Percentiles rank a stretch among this genome's conserved stretches.
These are phyloP conservation scores for Talaromyces sp. DNA, from an alignment of 2,329 filamentous ascomycete species.

Conservation along the genomic window DNA sequence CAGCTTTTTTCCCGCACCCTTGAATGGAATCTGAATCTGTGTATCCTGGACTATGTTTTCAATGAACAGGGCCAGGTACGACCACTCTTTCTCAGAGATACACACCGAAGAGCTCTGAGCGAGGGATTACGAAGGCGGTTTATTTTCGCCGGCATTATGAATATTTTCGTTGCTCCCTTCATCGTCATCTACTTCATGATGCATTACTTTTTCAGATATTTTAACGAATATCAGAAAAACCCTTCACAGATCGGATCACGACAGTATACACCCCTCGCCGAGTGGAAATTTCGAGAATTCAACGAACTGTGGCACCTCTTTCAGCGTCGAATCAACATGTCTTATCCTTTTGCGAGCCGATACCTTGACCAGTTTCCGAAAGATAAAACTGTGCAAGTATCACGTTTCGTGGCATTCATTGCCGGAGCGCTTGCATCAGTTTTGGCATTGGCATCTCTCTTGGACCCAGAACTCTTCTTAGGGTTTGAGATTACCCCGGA, in stretches of 20 bases:
- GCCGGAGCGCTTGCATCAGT: slow-evolving; percentile 82
- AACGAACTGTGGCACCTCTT: slow-evolving; percentile 95
- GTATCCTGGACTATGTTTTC: slow-evolving; percentile 90
- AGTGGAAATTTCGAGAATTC: slow-evolving; percentile 98
- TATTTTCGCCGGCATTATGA: slow-evolving; percentile 76
- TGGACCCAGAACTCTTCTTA: slow-evolving; percentile 86
- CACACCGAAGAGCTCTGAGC: slow-evolving; percentile 72
- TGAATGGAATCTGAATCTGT: slow-evolving; percentile 86
- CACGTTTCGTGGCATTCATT: slow-evolving; percentile 80
- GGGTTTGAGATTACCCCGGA: slow-evolving; percentile 87
- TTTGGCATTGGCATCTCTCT: slow-evolving; percentile 73
- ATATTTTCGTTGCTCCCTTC: slow-evolving; percentile 79
- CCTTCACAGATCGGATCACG: slow-evolving; percentile 80
- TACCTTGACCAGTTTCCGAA: slow-evolving; percentile 97
- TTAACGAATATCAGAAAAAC: slow-evolving; percentile 95
- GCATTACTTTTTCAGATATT: slow-evolving; percentile 91
- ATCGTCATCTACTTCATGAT: slow-evolving; percentile 81
- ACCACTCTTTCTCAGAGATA: slow-evolving; percentile 77
- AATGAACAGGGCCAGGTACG: slow-evolving; percentile 83
- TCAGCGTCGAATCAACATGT: slow-evolving; percentile 84
- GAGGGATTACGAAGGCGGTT: slow-evolving; percentile 72
- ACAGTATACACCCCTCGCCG: slow-evolving; percentile 85
- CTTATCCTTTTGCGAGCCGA: slow-evolving; percentile 82
- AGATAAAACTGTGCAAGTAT: slow-evolving; percentile 80
- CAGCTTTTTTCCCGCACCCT: slow-evolving; percentile 85